Percentiles rank a stretch among this genome's conserved stretches.
Conservation (phyloP, 2,329 filamentous ascomycete genomes). For the Clonostachys sp. region DNA sequence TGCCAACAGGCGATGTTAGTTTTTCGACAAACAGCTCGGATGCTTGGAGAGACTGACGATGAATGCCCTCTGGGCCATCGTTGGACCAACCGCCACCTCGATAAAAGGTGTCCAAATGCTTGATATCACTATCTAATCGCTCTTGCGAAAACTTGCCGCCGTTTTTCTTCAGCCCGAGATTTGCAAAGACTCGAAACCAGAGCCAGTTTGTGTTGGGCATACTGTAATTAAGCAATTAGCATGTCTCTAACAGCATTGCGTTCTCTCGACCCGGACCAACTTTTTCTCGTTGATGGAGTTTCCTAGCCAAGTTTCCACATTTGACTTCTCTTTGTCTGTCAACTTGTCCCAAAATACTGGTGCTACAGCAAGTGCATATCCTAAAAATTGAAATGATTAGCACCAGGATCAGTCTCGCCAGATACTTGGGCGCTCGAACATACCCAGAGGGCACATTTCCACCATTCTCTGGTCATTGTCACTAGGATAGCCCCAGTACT, state of each 20-base stretch:
- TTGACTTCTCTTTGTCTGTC: slow-evolving; percentile 54
- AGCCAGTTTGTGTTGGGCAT: slow-evolving; percentile 69
- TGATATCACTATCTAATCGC: slow-evolving; percentile 68
- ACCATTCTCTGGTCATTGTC: slow-evolving; percentile 82
- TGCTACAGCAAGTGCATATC: slow-evolving; percentile 69
- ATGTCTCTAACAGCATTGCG: no score
- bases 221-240: slow-evolving; percentile 29
- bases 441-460: slow-evolving; percentile 73
- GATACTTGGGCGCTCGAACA: not conserved
- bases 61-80: slow-evolving; percentile 72
- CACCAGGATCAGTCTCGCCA: no score
- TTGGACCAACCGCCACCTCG: slow-evolving; percentile 81
- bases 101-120: slow-evolving; percentile 76
- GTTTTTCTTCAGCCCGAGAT: slow-evolving; percentile 72
- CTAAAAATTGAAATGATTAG: slow-evolving; percentile 12
- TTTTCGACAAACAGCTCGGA: no score
- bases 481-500: slow-evolving; percentile 74
- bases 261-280: slow-evolving; percentile 21
- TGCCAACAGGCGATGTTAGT: slow-evolving; percentile 9
- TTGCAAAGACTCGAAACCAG: slow-evolving; percentile 83
- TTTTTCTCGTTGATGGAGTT: slow-evolving; percentile 76
- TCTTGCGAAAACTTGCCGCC: slow-evolving; percentile 66
- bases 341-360: slow-evolving; percentile 62
- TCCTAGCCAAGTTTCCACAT: slow-evolving; percentile 69
- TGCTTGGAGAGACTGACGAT: slow-evolving; percentile 37